A percentile compares a stretch with the other conserved stretches of the same genome.
Evolutionary conservation across 176 grass and related monocot species (phyloP).

Genomic region (Bolboschoenus planiculmis): DNA sequence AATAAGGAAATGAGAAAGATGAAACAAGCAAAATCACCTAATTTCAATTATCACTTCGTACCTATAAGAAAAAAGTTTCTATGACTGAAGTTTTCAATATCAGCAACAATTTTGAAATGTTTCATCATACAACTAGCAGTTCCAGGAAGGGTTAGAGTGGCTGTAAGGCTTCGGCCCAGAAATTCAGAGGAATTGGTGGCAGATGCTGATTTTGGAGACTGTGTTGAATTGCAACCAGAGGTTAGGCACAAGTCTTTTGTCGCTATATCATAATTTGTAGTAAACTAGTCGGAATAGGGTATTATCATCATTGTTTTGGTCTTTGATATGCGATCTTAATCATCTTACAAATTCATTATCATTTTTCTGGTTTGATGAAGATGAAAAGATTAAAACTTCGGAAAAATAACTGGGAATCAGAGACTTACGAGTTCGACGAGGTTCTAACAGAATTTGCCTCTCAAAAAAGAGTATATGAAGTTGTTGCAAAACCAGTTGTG

Average conservation of each 20-base stretch:
- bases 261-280: background rate
- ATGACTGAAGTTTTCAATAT: background rate
- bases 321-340: background rate
- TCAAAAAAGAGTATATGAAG: conserved; percentile 99
- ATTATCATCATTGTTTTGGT: background rate
- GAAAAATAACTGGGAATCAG: conserved; percentile 98
- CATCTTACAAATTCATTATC: background rate
- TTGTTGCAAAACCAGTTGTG: conserved; percentile 97
- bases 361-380: conserved; percentile 43
- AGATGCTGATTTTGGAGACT: conserved; percentile 97
- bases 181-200: conserved; percentile 72
- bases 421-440: conserved; percentile 95
- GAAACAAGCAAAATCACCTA: background rate
- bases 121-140: conserved; percentile 36
- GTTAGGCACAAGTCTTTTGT: conserved; percentile 29
- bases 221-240: conserved; percentile 97
- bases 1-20: conserved; percentile 6
- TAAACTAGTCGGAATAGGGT: background rate
- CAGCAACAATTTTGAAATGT: background rate
- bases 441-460: conserved; percentile 96
- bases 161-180: conserved; percentile 86
- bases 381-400: conserved; percentile 98
- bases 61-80: background rate
- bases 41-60: background rate
- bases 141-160: conserved; percentile 90